Percentiles rank a stretch among this genome's conserved stretches.
These are phyloP conservation scores for Lindgomyces ingoldianus DNA, from an alignment of 495 filamentous ascomycete genomes.

Conservation along the genomic window DNA sequence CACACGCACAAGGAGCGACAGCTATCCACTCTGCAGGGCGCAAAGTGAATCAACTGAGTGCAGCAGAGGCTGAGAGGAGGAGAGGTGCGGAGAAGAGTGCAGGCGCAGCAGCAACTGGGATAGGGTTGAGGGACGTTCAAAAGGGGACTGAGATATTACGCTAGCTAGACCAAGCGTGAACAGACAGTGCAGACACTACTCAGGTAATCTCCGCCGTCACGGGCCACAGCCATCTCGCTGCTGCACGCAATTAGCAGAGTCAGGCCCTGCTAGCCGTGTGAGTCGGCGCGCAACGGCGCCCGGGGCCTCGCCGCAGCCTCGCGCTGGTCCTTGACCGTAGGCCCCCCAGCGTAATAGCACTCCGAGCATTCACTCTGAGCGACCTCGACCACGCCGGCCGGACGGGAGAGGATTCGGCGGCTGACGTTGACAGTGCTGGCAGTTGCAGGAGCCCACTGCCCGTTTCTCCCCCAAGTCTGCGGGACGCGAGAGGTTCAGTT, in stretches of 20 bases:
- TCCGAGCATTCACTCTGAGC: background rate
- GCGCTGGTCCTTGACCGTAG: background rate
- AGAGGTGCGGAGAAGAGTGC: slow-evolving; percentile 9
- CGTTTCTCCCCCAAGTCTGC: background rate
- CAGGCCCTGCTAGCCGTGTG: slow-evolving; percentile 23
- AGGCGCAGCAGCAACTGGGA: slow-evolving; percentile 10
- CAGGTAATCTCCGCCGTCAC: slow-evolving; percentile 33
- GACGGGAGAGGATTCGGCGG: slow-evolving; percentile 4
- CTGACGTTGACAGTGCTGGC: slow-evolving; percentile 16
- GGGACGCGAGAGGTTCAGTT: no score
- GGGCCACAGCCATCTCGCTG: slow-evolving; percentile 17
- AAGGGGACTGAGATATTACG: slow-evolving; percentile 23
- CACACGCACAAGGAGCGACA: slow-evolving; percentile 22
- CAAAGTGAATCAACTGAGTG: slow-evolving; percentile 23
- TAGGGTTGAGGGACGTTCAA: slow-evolving; percentile 14
- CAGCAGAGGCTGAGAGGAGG: slow-evolving; percentile 11
- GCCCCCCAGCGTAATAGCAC: no score
- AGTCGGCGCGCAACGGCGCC: background rate
- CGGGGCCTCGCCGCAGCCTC: background rate
- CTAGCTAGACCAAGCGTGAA: slow-evolving; percentile 25
- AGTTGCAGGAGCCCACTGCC: background rate
- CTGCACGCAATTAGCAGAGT: slow-evolving; percentile 30
- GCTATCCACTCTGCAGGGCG: slow-evolving; percentile 16
- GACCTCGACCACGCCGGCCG: slow-evolving; percentile 6
- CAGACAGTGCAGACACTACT: slow-evolving; percentile 16